A percentile compares a stretch with the other conserved stretches of the same genome.
Conservation (phyloP, 345 rosid genomes). For the Bruguiera sexangula region DNA sequence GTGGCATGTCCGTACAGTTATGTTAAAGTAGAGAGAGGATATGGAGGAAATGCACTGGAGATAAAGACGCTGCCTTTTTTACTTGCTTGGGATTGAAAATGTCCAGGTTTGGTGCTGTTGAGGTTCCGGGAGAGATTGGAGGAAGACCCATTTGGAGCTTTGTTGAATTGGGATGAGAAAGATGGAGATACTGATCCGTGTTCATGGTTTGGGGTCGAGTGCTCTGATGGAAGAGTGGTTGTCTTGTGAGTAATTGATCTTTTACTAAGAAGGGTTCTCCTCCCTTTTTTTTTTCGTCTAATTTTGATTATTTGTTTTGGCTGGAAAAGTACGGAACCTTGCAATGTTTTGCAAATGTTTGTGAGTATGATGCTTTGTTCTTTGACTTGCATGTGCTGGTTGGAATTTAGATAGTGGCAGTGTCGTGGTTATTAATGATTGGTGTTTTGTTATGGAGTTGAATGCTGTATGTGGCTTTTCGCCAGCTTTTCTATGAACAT, state of each 20-base stretch:
- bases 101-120: conserved; percentile 60
- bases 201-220: conserved; percentile 77
- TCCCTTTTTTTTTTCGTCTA: background rate
- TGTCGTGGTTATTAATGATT: too few relatives aligned
- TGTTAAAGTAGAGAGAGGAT: background rate
- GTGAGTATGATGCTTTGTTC: too few relatives aligned
- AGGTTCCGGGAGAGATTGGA: conserved; percentile 57
- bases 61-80: background rate
- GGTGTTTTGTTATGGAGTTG: too few relatives aligned
- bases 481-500: too few relatives aligned
- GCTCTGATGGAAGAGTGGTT: conserved; percentile 63
- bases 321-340: background rate
- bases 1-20: conserved; percentile 1
- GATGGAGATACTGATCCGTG: conserved; percentile 50
- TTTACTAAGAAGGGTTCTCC: background rate
- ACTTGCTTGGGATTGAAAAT: background rate
- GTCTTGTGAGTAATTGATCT: conserved; percentile 49
- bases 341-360: too few relatives aligned
- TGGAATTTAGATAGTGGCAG: too few relatives aligned
- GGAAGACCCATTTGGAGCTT: conserved; percentile 66
- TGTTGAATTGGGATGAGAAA: conserved; percentile 54
- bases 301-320: background rate
- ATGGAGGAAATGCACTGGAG: background rate
- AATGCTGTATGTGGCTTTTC: too few relatives aligned
- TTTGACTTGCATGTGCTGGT: too few relatives aligned